A percentile compares a stretch with the other conserved stretches of the same genome.
Conservation (phyloP, 768 basidiomycete species). For the Pisolithus microcarpus region DNA sequence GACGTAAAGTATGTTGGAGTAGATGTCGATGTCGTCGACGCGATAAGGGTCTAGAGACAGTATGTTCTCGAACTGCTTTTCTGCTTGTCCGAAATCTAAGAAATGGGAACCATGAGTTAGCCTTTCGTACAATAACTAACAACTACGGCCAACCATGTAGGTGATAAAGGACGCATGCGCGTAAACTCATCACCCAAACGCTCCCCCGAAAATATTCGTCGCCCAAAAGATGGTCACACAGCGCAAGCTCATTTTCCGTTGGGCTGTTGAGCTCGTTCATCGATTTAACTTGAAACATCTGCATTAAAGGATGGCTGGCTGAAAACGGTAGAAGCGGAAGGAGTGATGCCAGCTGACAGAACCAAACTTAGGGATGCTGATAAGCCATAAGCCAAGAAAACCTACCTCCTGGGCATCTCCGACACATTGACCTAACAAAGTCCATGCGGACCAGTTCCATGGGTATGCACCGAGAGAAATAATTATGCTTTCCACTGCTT, state of each 20-base stretch:
- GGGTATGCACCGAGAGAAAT: conserved; percentile 70
- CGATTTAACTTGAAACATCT: conserved; percentile 82
- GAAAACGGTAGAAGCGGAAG: conserved; percentile 42
- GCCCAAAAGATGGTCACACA: conserved; percentile 72
- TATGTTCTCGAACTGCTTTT: conserved; percentile 78
- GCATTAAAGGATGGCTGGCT: conserved; percentile 46
- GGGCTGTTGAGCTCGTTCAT: conserved; percentile 86
- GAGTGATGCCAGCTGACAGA: conserved; percentile 36
- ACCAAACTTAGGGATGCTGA: conserved; percentile 6
- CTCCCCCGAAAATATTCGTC: conserved; percentile 73
- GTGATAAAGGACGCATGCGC: conserved; percentile 84
- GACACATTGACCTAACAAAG: conserved; percentile 69
- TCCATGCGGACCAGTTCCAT: conserved; percentile 97
- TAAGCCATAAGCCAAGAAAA: background rate
- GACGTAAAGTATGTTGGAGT: conserved; percentile 95
- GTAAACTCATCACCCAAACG: conserved; percentile 78
- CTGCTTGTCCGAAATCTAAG: conserved; percentile 83
- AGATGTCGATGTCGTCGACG: conserved; percentile 92
- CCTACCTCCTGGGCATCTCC: conserved; percentile 80
- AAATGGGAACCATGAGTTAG: conserved; percentile 4
- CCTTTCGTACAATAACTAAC: background rate
- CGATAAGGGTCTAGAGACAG: conserved; percentile 76
- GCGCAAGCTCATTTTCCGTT: conserved; percentile 73
- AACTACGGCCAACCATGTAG: conserved; percentile 59
- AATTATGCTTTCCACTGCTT: conserved; percentile 77